Conservation (phyloP, 2,329 filamentous ascomycete species). For the Albophoma yamanashiensis region DNA sequence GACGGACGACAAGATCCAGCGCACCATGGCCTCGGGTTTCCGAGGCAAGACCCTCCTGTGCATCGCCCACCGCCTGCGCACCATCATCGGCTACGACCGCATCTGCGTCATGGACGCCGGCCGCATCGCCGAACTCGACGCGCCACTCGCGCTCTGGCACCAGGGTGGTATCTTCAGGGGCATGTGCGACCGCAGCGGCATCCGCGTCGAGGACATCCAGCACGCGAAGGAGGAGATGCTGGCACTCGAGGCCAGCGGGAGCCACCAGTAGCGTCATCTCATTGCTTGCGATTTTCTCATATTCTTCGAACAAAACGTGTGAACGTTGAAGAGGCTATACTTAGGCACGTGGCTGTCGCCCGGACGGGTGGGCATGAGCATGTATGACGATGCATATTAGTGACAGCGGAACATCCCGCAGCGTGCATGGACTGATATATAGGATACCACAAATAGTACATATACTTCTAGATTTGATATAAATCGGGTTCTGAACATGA, state of each 20-base stretch:
- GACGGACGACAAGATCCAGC: slow-evolving; percentile 91
- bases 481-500: not conserved
- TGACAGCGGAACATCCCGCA: not conserved
- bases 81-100: slow-evolving; percentile 87
- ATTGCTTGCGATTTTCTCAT: not conserved
- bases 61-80: slow-evolving; percentile 85
- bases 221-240: slow-evolving; percentile 27
- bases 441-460: not conserved
- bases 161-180: slow-evolving; percentile 68
- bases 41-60: slow-evolving; percentile 79
- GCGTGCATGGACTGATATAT: not conserved
- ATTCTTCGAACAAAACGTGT: not conserved
- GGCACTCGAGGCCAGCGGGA: slow-evolving; percentile 3
- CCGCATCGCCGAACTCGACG: slow-evolving; percentile 74
- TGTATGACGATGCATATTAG: not conserved
- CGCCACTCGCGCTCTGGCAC: slow-evolving; percentile 63
- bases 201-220: slow-evolving; percentile 46
- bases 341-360: too few relatives aligned
- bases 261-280: not conserved
- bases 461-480: not conserved
- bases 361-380: not conserved
- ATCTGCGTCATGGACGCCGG: slow-evolving; percentile 96
- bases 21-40: slow-evolving; percentile 77
- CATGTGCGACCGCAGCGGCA: slow-evolving; percentile 85
- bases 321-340: not conserved